Evolutionary conservation across 805 yeast genomes (phyloP), one percentile per base, ranked within the genome.

Genomic region (Candida gorgasii): DNA sequence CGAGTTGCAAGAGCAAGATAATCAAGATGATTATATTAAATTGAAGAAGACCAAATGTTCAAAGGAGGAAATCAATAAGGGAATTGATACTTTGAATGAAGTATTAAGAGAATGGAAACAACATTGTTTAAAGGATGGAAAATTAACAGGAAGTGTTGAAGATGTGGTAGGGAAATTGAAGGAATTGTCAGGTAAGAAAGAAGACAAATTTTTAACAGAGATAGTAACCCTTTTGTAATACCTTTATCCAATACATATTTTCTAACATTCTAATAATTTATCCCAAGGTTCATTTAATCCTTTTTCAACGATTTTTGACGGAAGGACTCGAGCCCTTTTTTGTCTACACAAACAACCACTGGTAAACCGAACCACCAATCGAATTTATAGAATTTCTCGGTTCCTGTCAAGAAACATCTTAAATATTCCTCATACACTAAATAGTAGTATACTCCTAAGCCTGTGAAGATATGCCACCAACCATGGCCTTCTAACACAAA

Each of bases 381-480:
- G 50, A 83, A 73, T 42, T 66, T 63, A 59, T 79, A 90, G 23
- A 76, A 69, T 19, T 74, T 64, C 19, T 78, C 76, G n/a, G 67
- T 65, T 4, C 81, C 82, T 12, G 71, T 69, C 58, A 88, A 75
- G 63, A 83, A 80, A 23, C 84, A 67, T 51, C 92, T 75, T 48
- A 90, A 67, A 49, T 85, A 79, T 67, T 89, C 90, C 55, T 86
- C 75, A 58, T 85, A 89, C 3, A 86, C 80, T 50, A 90, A 75
- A 65, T 88, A 90, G 59, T 75, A 84, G 62, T 92, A 92, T 8
- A 92, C 93, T 1, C 97, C 96, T 15, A 81, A 68, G 0, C 96
- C 95, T 0, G 93, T 86, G 49, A 86, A 73, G 8, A 86, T 67
- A 59, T 92, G 98, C 98, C 98, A 92, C 97, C 97, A 92, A 17